Percentiles rank a stretch among this genome's conserved stretches.
Conservation (phyloP, 2,329 filamentous ascomycete genomes). For the Arthrobotrys pseudoclavata region DNA sequence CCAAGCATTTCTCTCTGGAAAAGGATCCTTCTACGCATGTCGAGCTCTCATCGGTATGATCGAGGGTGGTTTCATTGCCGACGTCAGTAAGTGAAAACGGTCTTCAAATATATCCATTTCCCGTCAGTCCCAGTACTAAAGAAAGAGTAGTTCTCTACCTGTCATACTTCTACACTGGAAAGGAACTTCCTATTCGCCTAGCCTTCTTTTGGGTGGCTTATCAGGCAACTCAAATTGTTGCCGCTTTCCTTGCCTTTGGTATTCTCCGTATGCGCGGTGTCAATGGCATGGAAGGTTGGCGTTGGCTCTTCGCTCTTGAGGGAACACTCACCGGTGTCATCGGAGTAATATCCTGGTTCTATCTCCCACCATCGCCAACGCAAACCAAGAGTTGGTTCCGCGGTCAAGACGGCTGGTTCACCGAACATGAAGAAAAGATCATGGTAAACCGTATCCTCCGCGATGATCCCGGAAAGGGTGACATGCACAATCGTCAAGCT, state of each 20-base stretch:
- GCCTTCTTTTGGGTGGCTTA: conserved; percentile 80
- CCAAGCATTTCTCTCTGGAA: conserved; percentile 70
- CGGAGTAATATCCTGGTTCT: conserved; percentile 71
- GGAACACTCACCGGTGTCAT: conserved; percentile 71
- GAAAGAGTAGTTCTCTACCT: conserved; percentile 73
- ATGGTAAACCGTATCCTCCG: conserved; percentile 76
- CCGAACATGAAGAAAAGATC: conserved; percentile 77
- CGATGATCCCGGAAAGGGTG: conserved; percentile 74
- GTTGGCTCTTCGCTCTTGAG: conserved; percentile 71
- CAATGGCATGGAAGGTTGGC: conserved; percentile 71
- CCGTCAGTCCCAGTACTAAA: conserved; percentile 24
- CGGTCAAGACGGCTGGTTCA: conserved; percentile 76
- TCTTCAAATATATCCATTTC: background rate
- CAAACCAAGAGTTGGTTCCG: conserved; percentile 75
- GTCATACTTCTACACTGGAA: conserved; percentile 81
- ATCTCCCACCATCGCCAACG: conserved; percentile 76
- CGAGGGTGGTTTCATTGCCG: conserved; percentile 66
- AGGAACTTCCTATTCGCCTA: conserved; percentile 77
- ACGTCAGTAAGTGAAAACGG: conserved; percentile 41
- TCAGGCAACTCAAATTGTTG: conserved; percentile 71
- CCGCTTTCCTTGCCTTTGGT: conserved; percentile 72
- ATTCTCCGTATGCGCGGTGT: conserved; percentile 70
- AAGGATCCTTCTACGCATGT: conserved; percentile 67
- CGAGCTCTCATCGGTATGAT: conserved; percentile 68
- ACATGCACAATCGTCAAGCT: conserved; percentile 74